Evolutionary conservation across 1,139 yeast species (phyloP).

Genomic region (Saccharomycopsis hybrid): DNA sequence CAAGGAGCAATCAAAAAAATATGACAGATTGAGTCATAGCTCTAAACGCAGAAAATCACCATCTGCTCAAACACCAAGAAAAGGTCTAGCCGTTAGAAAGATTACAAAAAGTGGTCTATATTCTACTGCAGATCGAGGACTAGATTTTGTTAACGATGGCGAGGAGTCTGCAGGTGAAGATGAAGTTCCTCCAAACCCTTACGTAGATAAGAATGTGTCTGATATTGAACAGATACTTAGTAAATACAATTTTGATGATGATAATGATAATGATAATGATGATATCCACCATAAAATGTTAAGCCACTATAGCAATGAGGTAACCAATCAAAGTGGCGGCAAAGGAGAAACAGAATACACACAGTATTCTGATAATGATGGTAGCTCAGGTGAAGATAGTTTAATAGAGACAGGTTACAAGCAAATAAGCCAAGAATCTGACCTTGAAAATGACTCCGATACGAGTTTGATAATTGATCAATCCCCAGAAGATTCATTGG

Average conservation of each 20-base stretch:
- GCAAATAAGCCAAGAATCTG: not conserved
- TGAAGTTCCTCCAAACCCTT: not conserved
- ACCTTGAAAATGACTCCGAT: not conserved
- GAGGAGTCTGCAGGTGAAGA: not conserved
- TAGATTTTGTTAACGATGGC: conserved; percentile 1
- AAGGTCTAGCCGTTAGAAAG: conserved; percentile 17
- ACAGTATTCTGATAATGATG: too few species aligned
- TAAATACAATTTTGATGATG: not conserved
- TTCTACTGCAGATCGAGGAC: too few species aligned
- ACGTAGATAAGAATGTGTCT: not conserved
- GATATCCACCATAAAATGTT: not conserved
- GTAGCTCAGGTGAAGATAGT: not conserved
- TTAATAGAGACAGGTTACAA: not conserved
- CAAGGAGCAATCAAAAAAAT: not conserved
- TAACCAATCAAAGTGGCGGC: not conserved
- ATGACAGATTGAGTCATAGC: not conserved
- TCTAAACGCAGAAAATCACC: not conserved
- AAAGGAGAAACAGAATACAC: not conserved
- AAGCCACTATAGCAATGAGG: too few species aligned
- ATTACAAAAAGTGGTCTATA: not conserved
- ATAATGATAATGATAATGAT: not conserved
- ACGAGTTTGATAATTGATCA: not conserved
- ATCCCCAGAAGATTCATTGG: not conserved
- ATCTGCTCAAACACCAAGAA: conserved; percentile 2
- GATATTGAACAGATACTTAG: not conserved